phyloP scores from a whole-genome alignment of 192 early-diverging fungal species.

The Umbelopsis ramanniana region DNA sequence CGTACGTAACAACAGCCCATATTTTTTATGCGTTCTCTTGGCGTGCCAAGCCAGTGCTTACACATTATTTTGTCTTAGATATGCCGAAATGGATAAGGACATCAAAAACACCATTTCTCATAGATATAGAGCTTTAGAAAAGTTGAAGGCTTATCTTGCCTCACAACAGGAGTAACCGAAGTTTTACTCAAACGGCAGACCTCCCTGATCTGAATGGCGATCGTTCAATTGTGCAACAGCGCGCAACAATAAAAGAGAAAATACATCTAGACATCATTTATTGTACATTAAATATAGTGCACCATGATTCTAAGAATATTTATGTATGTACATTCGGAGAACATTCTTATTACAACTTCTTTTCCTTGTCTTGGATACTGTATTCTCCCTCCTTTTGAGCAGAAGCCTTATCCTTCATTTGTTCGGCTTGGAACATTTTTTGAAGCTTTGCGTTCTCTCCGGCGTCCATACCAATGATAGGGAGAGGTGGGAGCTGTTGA shows the following conservation, averaged over 20 bases:
- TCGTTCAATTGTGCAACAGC: too few species aligned
- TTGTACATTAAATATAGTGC: slow-evolving; percentile 2
- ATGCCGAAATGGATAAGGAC: slow-evolving; percentile 86
- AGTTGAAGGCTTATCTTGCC: slow-evolving; percentile 61
- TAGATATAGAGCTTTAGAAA: slow-evolving; percentile 77
- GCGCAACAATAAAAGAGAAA: not conserved
- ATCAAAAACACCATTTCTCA: slow-evolving; percentile 94
- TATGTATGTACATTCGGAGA: not conserved
- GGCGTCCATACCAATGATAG: slow-evolving; percentile 15
- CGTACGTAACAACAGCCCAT: slow-evolving; percentile 38
- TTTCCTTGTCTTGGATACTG: slow-evolving; percentile 10
- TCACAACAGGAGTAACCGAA: not conserved
- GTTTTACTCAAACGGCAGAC: too few species aligned
- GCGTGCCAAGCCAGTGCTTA: slow-evolving; percentile 2
- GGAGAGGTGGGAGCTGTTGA: slow-evolving; percentile 11
- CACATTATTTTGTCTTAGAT: slow-evolving; percentile 46
- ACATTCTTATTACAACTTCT: slow-evolving; percentile 11
- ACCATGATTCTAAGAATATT: not conserved
- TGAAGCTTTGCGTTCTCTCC: slow-evolving; percentile 16
- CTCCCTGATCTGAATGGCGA: too few species aligned
- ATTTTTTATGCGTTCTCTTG: not conserved
- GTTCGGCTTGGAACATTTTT: slow-evolving; percentile 1
- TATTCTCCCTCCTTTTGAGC: slow-evolving; percentile 11
- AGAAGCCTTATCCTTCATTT: slow-evolving; percentile 9
- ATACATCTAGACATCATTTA: not conserved